Evolutionary conservation across 2,329 filamentous ascomycete species (phyloP), one percentile per base, ranked within the genome.

Genomic region (Diaporthe nobilis): DNA sequence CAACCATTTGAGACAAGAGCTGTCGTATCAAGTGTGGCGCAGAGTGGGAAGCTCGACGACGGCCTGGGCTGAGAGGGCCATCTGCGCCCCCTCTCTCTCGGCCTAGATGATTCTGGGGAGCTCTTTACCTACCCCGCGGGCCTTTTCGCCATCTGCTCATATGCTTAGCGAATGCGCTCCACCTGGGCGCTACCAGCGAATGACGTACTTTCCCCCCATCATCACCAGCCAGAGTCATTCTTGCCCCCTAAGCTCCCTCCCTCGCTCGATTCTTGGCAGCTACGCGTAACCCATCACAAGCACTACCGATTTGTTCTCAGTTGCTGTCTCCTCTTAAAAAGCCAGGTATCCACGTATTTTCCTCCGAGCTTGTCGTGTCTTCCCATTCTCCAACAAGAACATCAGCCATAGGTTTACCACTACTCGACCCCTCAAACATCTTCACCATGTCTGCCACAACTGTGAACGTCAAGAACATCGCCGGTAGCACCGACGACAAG

Each of bases 391-490:
- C n/a, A 58, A 39, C 53, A 63, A 31, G 2, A 39, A 51, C 53
- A 34, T 63, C 70, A 63, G 53, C 28, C 70, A 70, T 49, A 70
- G 15, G 2, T 70, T 25, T 70, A 55, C 65, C 65, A 70, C 65
- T 22, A 42, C 34, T 39, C 42, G 17, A 49, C 51, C 39, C 15
- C 51, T 57, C 63, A 70, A 34, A 34, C 68, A 20, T 17, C 37
- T 37, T 63, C 83, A 88, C 55, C 78, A 92, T 92, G 90, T 86
- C 90, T 81, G 84, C 86, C 81, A 90, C 84, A 72, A 96, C 94
- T 70, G 95, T 98, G 78, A 88, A 96, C 87, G 96, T 98, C 82
- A 94, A 94, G 87, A 96, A 97, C 88, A 98, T 99, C 86, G 92
- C 94, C 80, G 84, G 88, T 78, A 87, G 93, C 84, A 98, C 96